Base-by-base conservation (phyloP, 2,329 filamentous ascomycete species). In the Aspergillus glaucus region DNA sequence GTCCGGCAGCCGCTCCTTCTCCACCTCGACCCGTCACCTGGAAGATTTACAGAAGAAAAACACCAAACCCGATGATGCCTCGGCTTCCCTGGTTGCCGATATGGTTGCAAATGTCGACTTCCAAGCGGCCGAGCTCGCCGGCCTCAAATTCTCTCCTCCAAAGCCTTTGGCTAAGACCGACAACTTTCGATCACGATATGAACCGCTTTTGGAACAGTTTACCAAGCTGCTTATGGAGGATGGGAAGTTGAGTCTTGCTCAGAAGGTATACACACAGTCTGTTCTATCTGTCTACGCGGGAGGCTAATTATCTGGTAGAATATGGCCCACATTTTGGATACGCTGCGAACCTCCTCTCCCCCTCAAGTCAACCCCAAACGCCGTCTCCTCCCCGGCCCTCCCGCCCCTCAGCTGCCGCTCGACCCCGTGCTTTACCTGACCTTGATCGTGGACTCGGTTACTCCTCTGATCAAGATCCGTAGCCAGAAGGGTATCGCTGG, bases 141-240 rank as follows among this genome's bases (percentile, higher is more conserved):
- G 87, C n/a, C 77, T 88, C 65, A 94, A 92, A 64, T 96, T 89
- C 62, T 82, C 81, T 3, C 73, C 88, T 54, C 90, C 90, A 1
- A 73, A 76, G 32, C 82, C 86, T 6, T 75, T 90, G 46, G 79
- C 85, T 8, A 77, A 79, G 49, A 74, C 77, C 24, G 70, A 77
- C 49, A 78, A 88, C 70, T 73, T 92, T 60, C 87, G 90, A 69
- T 77, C 88, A 65, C 82, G 93, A 62, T 95, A 97, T 65, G 87
- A 96, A 64, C 82, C 88, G 1, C 78, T 96, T 6, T 76, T 97
- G 43, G 77, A 86, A 56, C 93, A 96, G 74, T 78, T 97, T 60
- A 95, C 90, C 15, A 91, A 90, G 66, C 77, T 95, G 58, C 72
- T 98, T 55, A 98, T 97, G 92, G 77, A 78, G 60, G 81, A 97